Evolutionary conservation across 2,329 filamentous ascomycete species (phyloP).

Genomic region (Simplicillium aogashimaense): DNA sequence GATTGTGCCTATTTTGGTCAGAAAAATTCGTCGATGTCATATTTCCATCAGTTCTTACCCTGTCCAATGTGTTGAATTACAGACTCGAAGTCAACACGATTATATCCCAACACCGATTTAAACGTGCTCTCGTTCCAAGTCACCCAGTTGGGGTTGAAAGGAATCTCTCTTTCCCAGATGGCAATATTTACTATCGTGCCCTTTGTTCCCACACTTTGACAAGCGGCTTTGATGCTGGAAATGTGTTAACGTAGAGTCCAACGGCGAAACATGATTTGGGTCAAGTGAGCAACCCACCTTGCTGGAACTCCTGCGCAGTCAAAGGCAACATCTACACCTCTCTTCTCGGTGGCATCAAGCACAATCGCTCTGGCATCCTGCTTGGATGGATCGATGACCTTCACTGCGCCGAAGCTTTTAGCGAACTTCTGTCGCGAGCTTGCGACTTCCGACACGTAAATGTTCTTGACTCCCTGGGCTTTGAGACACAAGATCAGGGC

Average conservation of each 20-base stretch:
- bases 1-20: constrained; percentile 13
- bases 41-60: constrained; percentile 4
- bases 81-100: constrained; percentile 12
- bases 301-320: constrained; percentile 15
- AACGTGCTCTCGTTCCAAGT: constrained; percentile 12
- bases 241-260: background rate
- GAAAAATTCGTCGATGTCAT: no score
- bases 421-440: constrained; percentile 39
- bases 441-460: constrained; percentile 49
- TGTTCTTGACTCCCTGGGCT: constrained; percentile 38
- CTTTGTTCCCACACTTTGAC: constrained; percentile 11
- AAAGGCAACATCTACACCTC: constrained; percentile 11
- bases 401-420: constrained; percentile 38
- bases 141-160: constrained; percentile 11
- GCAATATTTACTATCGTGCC: constrained; percentile 15
- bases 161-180: constrained; percentile 14
- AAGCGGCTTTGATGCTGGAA: constrained; percentile 10
- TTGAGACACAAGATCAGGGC: constrained; percentile 48
- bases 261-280: accelerated
- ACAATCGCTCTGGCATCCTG: constrained; percentile 10
- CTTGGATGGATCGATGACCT: constrained; percentile 8
- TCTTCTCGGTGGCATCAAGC: constrained; percentile 8
- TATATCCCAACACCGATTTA: constrained; percentile 11
- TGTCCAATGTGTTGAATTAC: constrained; percentile 13
- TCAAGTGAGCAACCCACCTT: constrained; percentile 6